Evolutionary conservation across 805 yeast genomes (phyloP).

Genomic region (Phaffomyces opuntiae): DNA sequence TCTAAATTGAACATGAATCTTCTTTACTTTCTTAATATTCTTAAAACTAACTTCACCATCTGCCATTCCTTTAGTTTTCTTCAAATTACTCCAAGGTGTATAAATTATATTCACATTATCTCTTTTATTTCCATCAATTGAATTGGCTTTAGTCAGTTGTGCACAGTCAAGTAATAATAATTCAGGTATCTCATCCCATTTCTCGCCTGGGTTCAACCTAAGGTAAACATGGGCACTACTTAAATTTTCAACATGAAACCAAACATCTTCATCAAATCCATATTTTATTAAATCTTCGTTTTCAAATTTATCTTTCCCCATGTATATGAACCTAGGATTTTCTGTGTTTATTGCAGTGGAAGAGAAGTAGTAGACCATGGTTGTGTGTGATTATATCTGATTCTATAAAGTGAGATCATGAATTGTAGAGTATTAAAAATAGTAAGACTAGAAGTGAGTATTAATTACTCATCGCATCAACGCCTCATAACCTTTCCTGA

Average conservation of each 20-base stretch:
- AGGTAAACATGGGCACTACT: slow-evolving; percentile 76
- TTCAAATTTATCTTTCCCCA: slow-evolving; percentile 73
- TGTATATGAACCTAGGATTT: slow-evolving; percentile 37
- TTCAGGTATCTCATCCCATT: slow-evolving; percentile 43
- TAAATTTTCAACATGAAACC: slow-evolving; percentile 78
- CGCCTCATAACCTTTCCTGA: not conserved
- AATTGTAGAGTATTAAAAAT: too few species aligned
- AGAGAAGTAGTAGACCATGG: slow-evolving; percentile 40
- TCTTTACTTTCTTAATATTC: slow-evolving; percentile 45
- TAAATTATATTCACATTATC: slow-evolving; percentile 59
- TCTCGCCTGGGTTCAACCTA: slow-evolving; percentile 41
- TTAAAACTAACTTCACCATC: slow-evolving; percentile 74
- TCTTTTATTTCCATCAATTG: slow-evolving; percentile 68
- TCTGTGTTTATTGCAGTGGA: slow-evolving; percentile 28
- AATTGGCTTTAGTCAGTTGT: slow-evolving; percentile 71
- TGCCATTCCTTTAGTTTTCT: slow-evolving; percentile 65
- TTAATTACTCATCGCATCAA: not conserved
- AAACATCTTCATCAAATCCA: slow-evolving; percentile 59
- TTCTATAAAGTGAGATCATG: too few species aligned
- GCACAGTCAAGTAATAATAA: slow-evolving; percentile 49
- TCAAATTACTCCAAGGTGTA: slow-evolving; percentile 68
- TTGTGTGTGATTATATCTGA: too few species aligned
- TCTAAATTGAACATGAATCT: slow-evolving; percentile 45
- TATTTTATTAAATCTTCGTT: slow-evolving; percentile 54
- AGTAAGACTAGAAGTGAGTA: not conserved